These are phyloP conservation scores for Penicillium manginii DNA, from an alignment of 495 filamentous ascomycete genomes.

Conservation along the genomic window DNA sequence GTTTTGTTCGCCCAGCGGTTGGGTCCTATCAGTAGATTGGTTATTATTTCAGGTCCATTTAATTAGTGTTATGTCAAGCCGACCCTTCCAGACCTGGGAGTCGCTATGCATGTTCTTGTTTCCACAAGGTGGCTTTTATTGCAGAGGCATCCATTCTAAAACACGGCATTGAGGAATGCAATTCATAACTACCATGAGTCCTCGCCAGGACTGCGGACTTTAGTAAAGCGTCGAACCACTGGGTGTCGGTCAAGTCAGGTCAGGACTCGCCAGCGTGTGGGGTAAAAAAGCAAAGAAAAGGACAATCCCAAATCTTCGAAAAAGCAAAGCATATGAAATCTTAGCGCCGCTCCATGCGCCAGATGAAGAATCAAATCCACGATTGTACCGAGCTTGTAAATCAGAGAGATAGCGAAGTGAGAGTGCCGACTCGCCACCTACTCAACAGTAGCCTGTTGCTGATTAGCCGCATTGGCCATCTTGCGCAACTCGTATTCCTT, in stretches of 20 bases:
- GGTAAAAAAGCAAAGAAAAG: slow-evolving; percentile 8
- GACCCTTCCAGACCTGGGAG: neutral
- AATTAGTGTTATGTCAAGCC: no score
- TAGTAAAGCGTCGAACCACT: neutral
- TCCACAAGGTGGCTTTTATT: neutral
- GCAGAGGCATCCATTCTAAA: neutral
- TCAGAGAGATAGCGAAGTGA: no score
- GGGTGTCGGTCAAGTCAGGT: no score
- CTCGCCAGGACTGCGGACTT: slow-evolving; percentile 14
- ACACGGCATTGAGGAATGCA: neutral
- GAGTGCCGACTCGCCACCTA: slow-evolving; percentile 22
- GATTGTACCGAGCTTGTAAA: neutral
- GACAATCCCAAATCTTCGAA: neutral
- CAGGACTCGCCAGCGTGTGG: no score
- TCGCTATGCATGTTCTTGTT: neutral
- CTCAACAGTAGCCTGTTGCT: slow-evolving; percentile 42
- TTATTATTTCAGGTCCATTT: no score
- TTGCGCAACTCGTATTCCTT: slow-evolving; percentile 94
- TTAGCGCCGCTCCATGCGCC: slow-evolving; percentile 21
- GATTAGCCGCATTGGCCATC: slow-evolving; percentile 67
- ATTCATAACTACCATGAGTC: slow-evolving; percentile 12
- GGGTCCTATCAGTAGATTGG: slow-evolving; percentile 31
- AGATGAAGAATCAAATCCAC: slow-evolving; percentile 7
- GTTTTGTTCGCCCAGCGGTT: slow-evolving; percentile 26
- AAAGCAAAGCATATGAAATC: slow-evolving; percentile 10